Percentiles rank a stretch among this genome's conserved stretches.
Conservation (phyloP, 768 basidiomycete genomes). For the Ramaria sp. region DNA sequence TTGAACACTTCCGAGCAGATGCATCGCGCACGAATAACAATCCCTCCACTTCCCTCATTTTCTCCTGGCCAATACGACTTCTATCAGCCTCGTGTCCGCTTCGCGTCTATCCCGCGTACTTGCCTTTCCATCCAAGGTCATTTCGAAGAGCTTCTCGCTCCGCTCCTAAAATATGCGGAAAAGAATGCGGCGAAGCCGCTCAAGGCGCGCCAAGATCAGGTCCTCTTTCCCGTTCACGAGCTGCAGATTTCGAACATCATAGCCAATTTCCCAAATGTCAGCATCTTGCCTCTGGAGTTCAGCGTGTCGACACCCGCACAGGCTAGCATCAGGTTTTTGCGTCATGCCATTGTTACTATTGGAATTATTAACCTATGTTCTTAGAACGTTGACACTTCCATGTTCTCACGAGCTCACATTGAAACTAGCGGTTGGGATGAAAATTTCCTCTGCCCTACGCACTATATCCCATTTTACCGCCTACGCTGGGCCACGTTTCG, state of each 20-base stretch:
- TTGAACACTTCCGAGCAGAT: slow-evolving; percentile 26
- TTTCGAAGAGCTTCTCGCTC: slow-evolving; percentile 33
- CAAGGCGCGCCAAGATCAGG: slow-evolving; percentile 23
- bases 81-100: slow-evolving; percentile 36
- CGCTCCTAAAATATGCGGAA: slow-evolving; percentile 17
- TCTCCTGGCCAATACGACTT: slow-evolving; percentile 40
- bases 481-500: slow-evolving; percentile 47
- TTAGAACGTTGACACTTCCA: slow-evolving; percentile 35
- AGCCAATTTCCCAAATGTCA: slow-evolving; percentile 37
- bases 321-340: slow-evolving; percentile 39
- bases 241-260: slow-evolving; percentile 40
- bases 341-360: slow-evolving; percentile 25
- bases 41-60: slow-evolving; percentile 37
- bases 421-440: slow-evolving; percentile 45
- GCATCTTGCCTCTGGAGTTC: slow-evolving; percentile 33
- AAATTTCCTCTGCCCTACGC: slow-evolving; percentile 45
- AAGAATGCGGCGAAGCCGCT: slow-evolving; percentile 25
- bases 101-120: slow-evolving; percentile 33
- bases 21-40: slow-evolving; percentile 45
- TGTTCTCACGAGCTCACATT: slow-evolving; percentile 35
- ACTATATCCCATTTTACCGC: slow-evolving; percentile 53
- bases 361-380: slow-evolving; percentile 35
- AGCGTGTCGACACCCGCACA: slow-evolving; percentile 36
- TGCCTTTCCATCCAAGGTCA: slow-evolving; percentile 39
- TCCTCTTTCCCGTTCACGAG: slow-evolving; percentile 45